Evolutionary conservation across 805 yeast genomes (phyloP).

Genomic region (Nakazawaea populi): DNA sequence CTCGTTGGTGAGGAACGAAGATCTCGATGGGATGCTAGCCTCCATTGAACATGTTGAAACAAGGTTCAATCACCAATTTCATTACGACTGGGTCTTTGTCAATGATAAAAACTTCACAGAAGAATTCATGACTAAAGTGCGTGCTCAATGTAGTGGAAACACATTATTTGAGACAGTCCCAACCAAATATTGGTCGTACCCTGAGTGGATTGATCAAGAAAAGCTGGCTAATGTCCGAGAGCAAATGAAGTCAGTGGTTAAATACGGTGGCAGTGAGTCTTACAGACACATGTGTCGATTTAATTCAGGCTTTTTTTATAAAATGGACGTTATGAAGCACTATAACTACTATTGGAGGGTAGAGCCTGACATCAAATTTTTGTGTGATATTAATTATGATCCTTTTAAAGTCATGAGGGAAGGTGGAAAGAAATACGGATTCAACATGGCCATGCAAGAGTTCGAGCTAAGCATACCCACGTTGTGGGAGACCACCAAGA

Average conservation of each 20-base stretch:
- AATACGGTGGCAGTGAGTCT: slow-evolving; percentile 53
- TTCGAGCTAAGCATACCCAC: slow-evolving; percentile 40
- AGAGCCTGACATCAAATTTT: slow-evolving; percentile 44
- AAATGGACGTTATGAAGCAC: slow-evolving; percentile 34
- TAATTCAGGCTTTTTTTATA: slow-evolving; percentile 47
- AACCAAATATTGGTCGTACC: slow-evolving; percentile 40
- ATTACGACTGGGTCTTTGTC: slow-evolving; percentile 40
- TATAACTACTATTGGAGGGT: slow-evolving; percentile 57
- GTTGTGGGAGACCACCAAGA: slow-evolving; percentile 40
- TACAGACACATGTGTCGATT: slow-evolving; percentile 67
- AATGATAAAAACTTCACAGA: slow-evolving; percentile 39
- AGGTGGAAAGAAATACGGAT: slow-evolving; percentile 41
- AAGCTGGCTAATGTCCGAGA: slow-evolving; percentile 24
- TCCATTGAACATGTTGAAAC: slow-evolving; percentile 30
- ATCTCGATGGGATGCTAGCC: slow-evolving; percentile 27
- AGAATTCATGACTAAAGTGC: slow-evolving; percentile 29
- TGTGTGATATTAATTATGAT: slow-evolving; percentile 48
- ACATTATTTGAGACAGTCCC: slow-evolving; percentile 39
- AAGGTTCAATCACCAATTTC: slow-evolving; percentile 30
- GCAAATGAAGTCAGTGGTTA: slow-evolving; percentile 27
- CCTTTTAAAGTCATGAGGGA: slow-evolving; percentile 43
- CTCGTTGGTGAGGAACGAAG: slow-evolving; percentile 34
- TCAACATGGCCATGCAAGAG: slow-evolving; percentile 45
- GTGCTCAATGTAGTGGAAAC: slow-evolving; percentile 32
- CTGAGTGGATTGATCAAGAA: slow-evolving; percentile 31